Base-by-base conservation (phyloP, 2,329 filamentous ascomycete species). In the Teratosphaeriaceae sp. region DNA sequence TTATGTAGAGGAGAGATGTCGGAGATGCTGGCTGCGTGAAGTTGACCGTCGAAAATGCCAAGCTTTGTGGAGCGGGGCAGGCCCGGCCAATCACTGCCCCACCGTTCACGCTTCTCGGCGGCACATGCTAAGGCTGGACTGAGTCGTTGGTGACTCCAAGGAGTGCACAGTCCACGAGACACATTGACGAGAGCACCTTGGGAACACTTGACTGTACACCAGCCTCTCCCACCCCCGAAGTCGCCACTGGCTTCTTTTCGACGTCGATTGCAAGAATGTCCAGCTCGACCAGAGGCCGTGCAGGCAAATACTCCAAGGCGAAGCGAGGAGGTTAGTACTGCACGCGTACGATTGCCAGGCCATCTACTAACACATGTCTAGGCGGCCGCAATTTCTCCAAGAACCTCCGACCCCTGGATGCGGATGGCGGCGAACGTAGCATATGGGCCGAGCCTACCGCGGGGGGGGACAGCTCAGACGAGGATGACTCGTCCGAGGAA, bases 361-460 rank as follows among this genome's bases (percentile, higher is more conserved):
- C 3, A 5, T 29, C 31, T 31, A 58, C 56, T 55, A 35, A 56
- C 31, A 18, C 21, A 21, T 33, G 19, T 52, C 19, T 3, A 95
- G 89, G 89, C 50, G 92, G 92, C 61, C 95, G 96, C 70, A 84
- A 94, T 62, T 98, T 94, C 72, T 96, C 89, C 54, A 84, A 88
- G 53, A 83, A 96, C 65, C 80, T 97, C 36, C 82, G 86, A 65
- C 89, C 89, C 16, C 71, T 92, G 59, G 89, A 96, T 60, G 82
- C 82, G 55, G 86, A 97, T 61, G 92, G 90, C 56, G 92, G 92
- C 60, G 81, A 87, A 55, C 74, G 90, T 50, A 82, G 84, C 73
- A 90, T 95, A 78, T 95, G 90, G 86, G 81, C 78, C 62, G 78
- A 81, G 62, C 69, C 79, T 60, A 47, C n/a, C n/a, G n/a, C 44